phyloP scores from a whole-genome alignment of 2,329 filamentous ascomycete species.

The Aspergillus sp. region DNA sequence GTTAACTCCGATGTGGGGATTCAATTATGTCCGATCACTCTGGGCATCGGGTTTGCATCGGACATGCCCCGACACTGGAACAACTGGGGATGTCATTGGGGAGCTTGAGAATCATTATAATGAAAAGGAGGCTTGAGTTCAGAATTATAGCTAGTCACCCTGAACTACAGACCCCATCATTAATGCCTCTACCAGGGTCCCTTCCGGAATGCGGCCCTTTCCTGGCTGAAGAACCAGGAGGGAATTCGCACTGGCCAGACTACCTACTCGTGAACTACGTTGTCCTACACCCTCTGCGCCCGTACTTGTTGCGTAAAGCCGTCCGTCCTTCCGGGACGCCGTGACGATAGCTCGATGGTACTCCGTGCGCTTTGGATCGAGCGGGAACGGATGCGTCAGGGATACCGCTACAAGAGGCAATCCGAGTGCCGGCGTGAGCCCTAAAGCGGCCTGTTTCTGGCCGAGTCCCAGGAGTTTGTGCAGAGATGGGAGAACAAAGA shows the following conservation, averaged over 20 bases:
- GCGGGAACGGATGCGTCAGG: slow-evolving; percentile 68
- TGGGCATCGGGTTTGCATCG: too few species aligned
- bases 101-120: too few species aligned
- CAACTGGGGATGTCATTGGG: too few species aligned
- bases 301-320: slow-evolving; percentile 74
- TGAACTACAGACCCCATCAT: slow-evolving; percentile 64
- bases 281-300: slow-evolving; percentile 64
- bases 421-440: slow-evolving; percentile 59
- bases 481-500: slow-evolving; percentile 87
- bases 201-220: slow-evolving; percentile 62
- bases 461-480: slow-evolving; percentile 71
- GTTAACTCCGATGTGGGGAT: too few species aligned
- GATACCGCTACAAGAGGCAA: slow-evolving; percentile 70
- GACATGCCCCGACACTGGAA: too few species aligned
- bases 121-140: too few species aligned
- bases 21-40: too few species aligned
- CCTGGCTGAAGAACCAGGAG: slow-evolving; percentile 62
- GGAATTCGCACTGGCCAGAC: slow-evolving; percentile 84
- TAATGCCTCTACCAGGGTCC: slow-evolving; percentile 71
- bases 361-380: slow-evolving; percentile 76
- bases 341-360: slow-evolving; percentile 83
- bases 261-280: slow-evolving; percentile 85
- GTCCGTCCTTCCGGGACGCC: slow-evolving; percentile 61
- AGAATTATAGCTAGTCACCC: not conserved
- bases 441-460: slow-evolving; percentile 22